Percentiles rank a stretch among this genome's conserved stretches.
Conservation (phyloP, 2,329 filamentous ascomycete genomes). For the Myriangium duriaei region DNA sequence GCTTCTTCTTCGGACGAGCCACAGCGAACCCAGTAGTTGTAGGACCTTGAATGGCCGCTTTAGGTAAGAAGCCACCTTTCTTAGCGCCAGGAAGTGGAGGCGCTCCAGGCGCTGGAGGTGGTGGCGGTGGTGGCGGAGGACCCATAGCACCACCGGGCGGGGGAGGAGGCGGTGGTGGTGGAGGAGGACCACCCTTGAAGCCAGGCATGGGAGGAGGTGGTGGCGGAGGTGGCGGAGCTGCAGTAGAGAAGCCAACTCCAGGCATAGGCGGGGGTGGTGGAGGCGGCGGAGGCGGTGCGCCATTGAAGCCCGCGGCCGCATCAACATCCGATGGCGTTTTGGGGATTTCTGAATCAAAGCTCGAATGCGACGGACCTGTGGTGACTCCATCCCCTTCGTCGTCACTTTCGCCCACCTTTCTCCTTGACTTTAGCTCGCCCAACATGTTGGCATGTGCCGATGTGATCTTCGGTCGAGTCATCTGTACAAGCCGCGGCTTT, state of each 20-base stretch:
- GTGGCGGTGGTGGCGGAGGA: slow-evolving; percentile 36
- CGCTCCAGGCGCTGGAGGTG: slow-evolving; percentile 53
- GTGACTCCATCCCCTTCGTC: slow-evolving; percentile 59
- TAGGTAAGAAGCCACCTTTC: slow-evolving; percentile 61
- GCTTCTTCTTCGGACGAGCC: slow-evolving; percentile 93
- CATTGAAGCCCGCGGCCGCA: slow-evolving; percentile 32
- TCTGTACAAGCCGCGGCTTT: slow-evolving; percentile 66
- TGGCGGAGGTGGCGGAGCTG: slow-evolving; percentile 29
- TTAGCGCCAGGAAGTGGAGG: slow-evolving; percentile 47
- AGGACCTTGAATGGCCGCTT: slow-evolving; percentile 42
- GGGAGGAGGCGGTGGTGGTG: slow-evolving; percentile 34
- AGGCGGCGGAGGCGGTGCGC: slow-evolving; percentile 24
- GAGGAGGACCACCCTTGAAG: slow-evolving; percentile 26
- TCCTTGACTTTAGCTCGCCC: slow-evolving; percentile 59
- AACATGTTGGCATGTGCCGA: slow-evolving; percentile 27
- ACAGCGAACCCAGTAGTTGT: slow-evolving; percentile 60
- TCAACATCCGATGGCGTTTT: slow-evolving; percentile 47
- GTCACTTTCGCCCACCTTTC: slow-evolving; percentile 64
- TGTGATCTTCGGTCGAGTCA: slow-evolving; percentile 58
- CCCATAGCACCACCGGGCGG: slow-evolving; percentile 40
- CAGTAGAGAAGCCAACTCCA: slow-evolving; percentile 27
- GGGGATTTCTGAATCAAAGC: slow-evolving; percentile 58
- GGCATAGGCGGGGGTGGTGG: slow-evolving; percentile 35
- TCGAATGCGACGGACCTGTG: slow-evolving; percentile 63
- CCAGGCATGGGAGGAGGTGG: slow-evolving; percentile 30